Percentiles rank a stretch among this genome's conserved stretches.
phyloP scores from a whole-genome alignment of 257 asterid genomes.

The Jaltomata sinuosa region DNA sequence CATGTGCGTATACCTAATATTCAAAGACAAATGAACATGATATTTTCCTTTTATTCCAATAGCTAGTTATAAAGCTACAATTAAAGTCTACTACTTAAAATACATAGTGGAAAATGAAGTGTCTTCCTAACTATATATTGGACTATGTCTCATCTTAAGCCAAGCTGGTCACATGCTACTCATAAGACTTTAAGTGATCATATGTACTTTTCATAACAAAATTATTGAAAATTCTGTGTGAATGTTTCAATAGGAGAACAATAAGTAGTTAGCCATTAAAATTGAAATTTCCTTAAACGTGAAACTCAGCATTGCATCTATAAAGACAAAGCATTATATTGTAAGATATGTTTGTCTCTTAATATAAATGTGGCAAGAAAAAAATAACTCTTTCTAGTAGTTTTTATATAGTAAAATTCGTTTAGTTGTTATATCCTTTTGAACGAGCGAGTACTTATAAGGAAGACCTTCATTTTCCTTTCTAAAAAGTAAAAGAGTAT shows the following conservation, averaged over 20 bases:
- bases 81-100: neutral
- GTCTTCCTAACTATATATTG: neutral
- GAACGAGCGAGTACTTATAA: neutral
- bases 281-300: neutral
- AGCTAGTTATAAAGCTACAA: neutral
- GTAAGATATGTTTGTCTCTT: neutral
- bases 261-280: neutral
- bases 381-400: neutral
- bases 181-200: neutral
- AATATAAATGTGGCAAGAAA: neutral
- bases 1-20: neutral
- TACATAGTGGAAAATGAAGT: neutral
- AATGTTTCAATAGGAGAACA: neutral
- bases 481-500: too few species aligned
- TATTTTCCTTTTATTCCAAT: neutral
- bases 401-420: neutral
- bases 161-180: neutral
- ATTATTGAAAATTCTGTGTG: neutral
- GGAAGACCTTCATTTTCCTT: too few species aligned
- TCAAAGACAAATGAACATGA: neutral
- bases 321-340: neutral
- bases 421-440: neutral
- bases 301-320: neutral
- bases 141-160: neutral
- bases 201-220: neutral